A percentile compares a stretch with the other conserved stretches of the same genome.
Conservation (phyloP, 2,329 filamentous ascomycete species). For the Xylogone sp. region DNA sequence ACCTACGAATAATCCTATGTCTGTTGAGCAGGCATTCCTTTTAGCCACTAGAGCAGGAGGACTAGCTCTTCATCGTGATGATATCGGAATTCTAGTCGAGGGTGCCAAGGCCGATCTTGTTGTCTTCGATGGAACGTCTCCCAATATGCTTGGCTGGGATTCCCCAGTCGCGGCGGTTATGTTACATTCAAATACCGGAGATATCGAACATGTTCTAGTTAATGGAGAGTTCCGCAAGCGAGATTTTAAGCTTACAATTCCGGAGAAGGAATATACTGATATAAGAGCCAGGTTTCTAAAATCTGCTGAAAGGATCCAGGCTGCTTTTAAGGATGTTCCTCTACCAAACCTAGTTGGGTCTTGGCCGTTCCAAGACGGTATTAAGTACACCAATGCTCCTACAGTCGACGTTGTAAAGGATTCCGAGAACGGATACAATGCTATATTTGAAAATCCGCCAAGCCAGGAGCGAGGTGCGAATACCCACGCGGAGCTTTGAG, state of each 20-base stretch:
- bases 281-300: constrained; percentile 16
- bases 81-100: constrained; percentile 30
- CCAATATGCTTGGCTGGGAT: constrained; percentile 34
- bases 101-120: constrained; percentile 45
- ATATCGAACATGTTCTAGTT: constrained; percentile 41
- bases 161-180: constrained; percentile 39
- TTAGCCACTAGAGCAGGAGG: constrained; percentile 50
- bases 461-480: too few species aligned
- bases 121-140: constrained; percentile 38
- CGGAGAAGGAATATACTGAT: constrained; percentile 11
- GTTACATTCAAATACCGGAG: constrained; percentile 33
- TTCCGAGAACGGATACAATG: too few species aligned
- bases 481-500: too few species aligned
- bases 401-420: background rate
- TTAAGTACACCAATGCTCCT: background rate
- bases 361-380: background rate
- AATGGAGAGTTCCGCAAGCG: constrained; percentile 36
- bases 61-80: constrained; percentile 41
- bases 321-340: background rate
- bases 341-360: background rate
- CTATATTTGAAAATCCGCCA: too few species aligned
- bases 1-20: constrained; percentile 47
- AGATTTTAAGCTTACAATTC: constrained; percentile 16
- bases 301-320: background rate
- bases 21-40: constrained; percentile 49